phyloP scores from a whole-genome alignment of 1,284 basidiomycete species.

The Puccinia horiana region DNA sequence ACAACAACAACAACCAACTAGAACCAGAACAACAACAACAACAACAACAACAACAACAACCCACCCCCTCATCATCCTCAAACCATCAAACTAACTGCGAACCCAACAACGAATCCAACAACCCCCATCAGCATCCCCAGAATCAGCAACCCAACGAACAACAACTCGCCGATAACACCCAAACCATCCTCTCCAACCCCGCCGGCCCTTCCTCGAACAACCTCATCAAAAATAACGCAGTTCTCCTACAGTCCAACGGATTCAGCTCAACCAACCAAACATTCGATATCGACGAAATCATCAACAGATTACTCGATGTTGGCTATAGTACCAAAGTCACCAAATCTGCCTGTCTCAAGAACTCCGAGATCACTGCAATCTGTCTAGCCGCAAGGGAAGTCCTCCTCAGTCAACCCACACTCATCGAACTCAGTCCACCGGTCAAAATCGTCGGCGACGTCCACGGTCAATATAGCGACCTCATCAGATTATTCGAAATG shows the following conservation, averaged over 20 bases:
- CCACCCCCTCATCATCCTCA: too few species aligned
- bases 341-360: constrained; percentile 95
- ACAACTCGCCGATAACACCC: not conserved
- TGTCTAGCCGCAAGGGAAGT: constrained; percentile 97
- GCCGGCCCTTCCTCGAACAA: not conserved
- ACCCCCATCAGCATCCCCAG: not conserved
- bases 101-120: not conserved
- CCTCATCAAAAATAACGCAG: not conserved
- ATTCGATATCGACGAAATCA: constrained; percentile 98
- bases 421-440: constrained; percentile 94
- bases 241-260: not conserved
- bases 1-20: not conserved
- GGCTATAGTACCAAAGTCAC: constrained; percentile 97
- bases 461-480: constrained; percentile 97
- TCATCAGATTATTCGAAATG: constrained; percentile 98
- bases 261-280: constrained; percentile 56
- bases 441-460: constrained; percentile 99
- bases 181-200: constrained; percentile 2
- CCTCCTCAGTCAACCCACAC: constrained; percentile 92
- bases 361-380: constrained; percentile 90
- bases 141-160: not conserved
- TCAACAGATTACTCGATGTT: constrained; percentile 89
- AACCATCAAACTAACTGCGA: not conserved
- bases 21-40: not conserved
- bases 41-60: not conserved